Conservation (phyloP, 495 filamentous ascomycete genomes). For the Cudoniella acicularis region DNA sequence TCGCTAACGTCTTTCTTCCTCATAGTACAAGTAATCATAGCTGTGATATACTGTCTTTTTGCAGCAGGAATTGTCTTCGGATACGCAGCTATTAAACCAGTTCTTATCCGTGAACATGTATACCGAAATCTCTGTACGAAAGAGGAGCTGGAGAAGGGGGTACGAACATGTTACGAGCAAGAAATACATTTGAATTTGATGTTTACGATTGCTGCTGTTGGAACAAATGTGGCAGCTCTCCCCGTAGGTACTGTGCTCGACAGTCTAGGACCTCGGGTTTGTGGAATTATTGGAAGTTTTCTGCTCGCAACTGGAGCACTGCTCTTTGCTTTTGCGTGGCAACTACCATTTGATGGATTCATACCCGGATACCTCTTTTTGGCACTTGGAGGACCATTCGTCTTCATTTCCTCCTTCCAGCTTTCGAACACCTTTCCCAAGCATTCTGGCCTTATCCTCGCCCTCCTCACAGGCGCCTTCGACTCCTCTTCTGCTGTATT, state of each 20-base stretch:
- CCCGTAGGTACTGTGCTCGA: slow-evolving; percentile 86
- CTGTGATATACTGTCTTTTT: slow-evolving; percentile 78
- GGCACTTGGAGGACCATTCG: slow-evolving; percentile 81
- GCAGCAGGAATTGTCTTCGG: slow-evolving; percentile 79
- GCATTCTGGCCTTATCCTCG: slow-evolving; percentile 81
- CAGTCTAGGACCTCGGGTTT: slow-evolving; percentile 72
- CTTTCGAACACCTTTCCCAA: slow-evolving; percentile 87
- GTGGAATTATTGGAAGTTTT: slow-evolving; percentile 67
- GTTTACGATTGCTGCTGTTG: slow-evolving; percentile 91
- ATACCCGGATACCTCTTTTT: slow-evolving; percentile 77
- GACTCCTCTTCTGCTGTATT: slow-evolving; percentile 88
- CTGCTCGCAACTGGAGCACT: slow-evolving; percentile 67
- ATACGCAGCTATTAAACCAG: slow-evolving; percentile 80
- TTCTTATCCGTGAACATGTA: slow-evolving; percentile 71
- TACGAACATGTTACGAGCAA: slow-evolving; percentile 65
- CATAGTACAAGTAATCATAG: slow-evolving; percentile 57
- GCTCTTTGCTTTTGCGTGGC: slow-evolving; percentile 63
- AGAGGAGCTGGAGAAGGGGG: slow-evolving; percentile 55
- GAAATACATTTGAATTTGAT: slow-evolving; percentile 87
- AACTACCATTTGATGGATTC: slow-evolving; percentile 66
- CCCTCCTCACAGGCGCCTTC: slow-evolving; percentile 83
- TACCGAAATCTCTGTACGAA: slow-evolving; percentile 62
- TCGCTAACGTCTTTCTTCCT: slow-evolving; percentile 13
- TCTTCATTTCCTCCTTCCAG: slow-evolving; percentile 89
- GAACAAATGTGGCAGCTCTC: slow-evolving; percentile 73